Evolutionary conservation across 2,329 filamentous ascomycete species (phyloP).

Genomic region (Ambrosiella cleistominuta): DNA sequence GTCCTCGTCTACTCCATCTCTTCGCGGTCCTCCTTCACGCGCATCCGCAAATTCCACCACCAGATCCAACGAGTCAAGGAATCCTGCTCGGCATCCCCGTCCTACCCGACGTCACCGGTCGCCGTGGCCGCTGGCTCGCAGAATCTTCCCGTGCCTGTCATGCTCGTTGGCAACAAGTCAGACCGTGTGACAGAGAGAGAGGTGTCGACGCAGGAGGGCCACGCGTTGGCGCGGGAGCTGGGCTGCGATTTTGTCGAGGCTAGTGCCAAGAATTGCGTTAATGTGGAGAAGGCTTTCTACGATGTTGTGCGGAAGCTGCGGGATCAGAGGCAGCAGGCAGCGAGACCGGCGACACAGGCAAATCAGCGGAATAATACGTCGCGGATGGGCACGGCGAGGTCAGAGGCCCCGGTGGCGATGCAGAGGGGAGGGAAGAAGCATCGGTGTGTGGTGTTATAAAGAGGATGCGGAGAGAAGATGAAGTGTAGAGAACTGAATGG

Average conservation of each 20-base stretch:
- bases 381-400: too few species aligned
- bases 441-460: slow-evolving; percentile 26
- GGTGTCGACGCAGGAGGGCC: slow-evolving; percentile 90
- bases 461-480: not conserved
- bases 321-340: slow-evolving; percentile 51
- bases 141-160: slow-evolving; percentile 67
- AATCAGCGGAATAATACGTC: slow-evolving; percentile 13
- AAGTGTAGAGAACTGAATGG: not conserved
- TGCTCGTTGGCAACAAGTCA: slow-evolving; percentile 98
- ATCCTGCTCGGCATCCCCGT: slow-evolving; percentile 58
- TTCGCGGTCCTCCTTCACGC: slow-evolving; percentile 81
- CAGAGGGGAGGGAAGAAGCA: slow-evolving; percentile 14
- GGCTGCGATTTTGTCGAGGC: slow-evolving; percentile 95
- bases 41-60: slow-evolving; percentile 89
- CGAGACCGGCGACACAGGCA: slow-evolving; percentile 15
- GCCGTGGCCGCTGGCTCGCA: slow-evolving; percentile 40
- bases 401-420: too few species aligned
- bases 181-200: slow-evolving; percentile 91
- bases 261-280: slow-evolving; percentile 94
- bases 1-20: slow-evolving; percentile 98
- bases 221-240: slow-evolving; percentile 75
- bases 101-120: slow-evolving; percentile 59
- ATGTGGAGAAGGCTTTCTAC: slow-evolving; percentile 96
- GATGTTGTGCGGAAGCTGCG: slow-evolving; percentile 87
- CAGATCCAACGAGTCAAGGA: slow-evolving; percentile 97